Evolutionary conservation across 179 eudicot genomes (phyloP), one percentile per base, ranked within the genome.

Genomic region (Nepenthes alata): DNA sequence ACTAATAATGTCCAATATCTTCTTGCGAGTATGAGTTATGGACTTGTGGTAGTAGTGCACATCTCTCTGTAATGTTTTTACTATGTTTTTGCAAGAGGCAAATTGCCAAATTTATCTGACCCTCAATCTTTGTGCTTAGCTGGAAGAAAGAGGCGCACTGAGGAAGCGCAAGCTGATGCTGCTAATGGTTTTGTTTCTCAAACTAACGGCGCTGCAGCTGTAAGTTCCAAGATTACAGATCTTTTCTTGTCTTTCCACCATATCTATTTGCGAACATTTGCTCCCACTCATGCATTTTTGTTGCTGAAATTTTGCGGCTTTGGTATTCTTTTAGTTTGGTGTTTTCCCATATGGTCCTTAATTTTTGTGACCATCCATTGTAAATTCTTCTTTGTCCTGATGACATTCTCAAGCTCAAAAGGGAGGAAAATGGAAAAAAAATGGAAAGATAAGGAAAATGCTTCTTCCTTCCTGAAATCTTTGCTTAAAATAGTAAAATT

Each of bases 131-230:
- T 56, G 15, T 75, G 13, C 69, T 25, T 83, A 90, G 95, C 83
- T 73, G 97, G 88, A 59, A 83, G 50, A 72, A 90, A 80, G 76
- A 82, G 71, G 57, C 83, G 69, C 12, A 55, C 76, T 13, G 89
- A 87, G 59, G 97, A 78, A 50, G 57, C 73, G 55, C 83, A 72
- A 62, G 93, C 67, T 47, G n/a, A 70, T 56, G 65, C 68, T 53
- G 63, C 72, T 57, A 84, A 80, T 76, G 94, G 88, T 57, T 62
- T 81, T 59, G 77, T 83, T 72, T 64, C 82, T 41, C 83, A 82
- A 58, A 76, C 50, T 66, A 83, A 88, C 76, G 97, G 97, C 16
- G 83, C 76, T 49, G 73, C 93, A 72, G 38, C 77, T 76, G 97
- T 90, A 80, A 81, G 93, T 87, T 74, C 15, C 2, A 66, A 58